Evolutionary conservation across 2,329 filamentous ascomycete species (phyloP), one percentile per base, ranked within the genome.

Genomic region (Fusarium solani-melongenae): DNA sequence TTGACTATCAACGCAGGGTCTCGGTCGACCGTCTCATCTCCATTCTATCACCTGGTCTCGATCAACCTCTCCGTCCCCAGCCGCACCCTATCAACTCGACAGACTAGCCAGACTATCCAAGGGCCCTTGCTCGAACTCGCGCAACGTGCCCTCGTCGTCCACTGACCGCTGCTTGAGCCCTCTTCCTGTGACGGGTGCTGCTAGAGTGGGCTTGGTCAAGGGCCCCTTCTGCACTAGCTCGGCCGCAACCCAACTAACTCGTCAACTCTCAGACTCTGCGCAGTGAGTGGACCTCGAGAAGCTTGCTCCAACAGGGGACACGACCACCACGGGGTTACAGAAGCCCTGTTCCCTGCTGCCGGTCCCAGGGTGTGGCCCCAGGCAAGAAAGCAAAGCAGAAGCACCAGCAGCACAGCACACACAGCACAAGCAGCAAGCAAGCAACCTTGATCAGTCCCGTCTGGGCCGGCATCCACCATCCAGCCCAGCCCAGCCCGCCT

Each of bases 141-240:
- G 67, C 66, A 69, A 67, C 69, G 71, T 67, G 65, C 71, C 72
- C 63, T 74, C 66, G 36, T 64, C 58, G 41, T 66, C 70, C 72
- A 77, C 73, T 78, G 76, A 78, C 76, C 76, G 76, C 76, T 77
- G 76, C 70, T 78, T 78, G 74, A 73, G 67, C 64, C 64, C 20
- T 59, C 71, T 71, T 70, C 73, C 64, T 70, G 66, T 67, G 62
- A 75, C 75, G 71, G 76, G 67, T 73, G 70, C 68, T 74, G 68
- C 73, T 64, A 62, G 76, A 74, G 72, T 78, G 67, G 73, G 60
- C 64, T 75, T 72, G 64, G 71, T 61, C 75, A 59, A 77, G 75
- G 76, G 69, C 71, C 34, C 22, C 58, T 74, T 51, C 71, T 57
- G 64, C 74, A 61, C 67, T 78, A 74, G 67, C 60, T 65, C 49